Evolutionary conservation across 768 basidiomycete genomes (phyloP), one percentile per base, ranked within the genome.

Genomic region (Amanita muscaria): DNA sequence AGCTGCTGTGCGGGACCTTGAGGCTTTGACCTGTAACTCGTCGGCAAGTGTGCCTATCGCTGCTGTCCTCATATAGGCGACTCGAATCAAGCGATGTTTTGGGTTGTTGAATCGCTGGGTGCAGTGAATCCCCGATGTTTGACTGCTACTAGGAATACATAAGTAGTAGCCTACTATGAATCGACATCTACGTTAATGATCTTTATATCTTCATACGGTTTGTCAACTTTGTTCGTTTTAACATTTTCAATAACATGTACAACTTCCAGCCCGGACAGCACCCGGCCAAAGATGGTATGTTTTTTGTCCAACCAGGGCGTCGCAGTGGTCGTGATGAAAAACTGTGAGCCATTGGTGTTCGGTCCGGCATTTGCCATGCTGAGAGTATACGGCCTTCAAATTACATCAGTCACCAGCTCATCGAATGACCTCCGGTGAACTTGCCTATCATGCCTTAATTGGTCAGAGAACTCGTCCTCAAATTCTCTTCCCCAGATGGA

Each of bases 341-440:
- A 99, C 58, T 99, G 94, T 2, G 88, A 92, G 0, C 92, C 94
- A 59, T 97, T 97, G 27, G 93, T 96, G 35, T 65, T 67, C 5
- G 88, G 81, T 3, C 92, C 93, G 4, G 87, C 88, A 56, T 93
- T 92, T 6, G 90, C 90, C 92, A 96, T 94, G 56, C 88, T 91
- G 45, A 97, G 73, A 3, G 88, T 94, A 59, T 97, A 98, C 0
- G 96, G 94, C 44, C 89, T 91, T 49, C 14, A 48, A 16, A 31
- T n/a, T 37, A 42, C 19, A 32, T 25, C 49, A 52, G 23, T 25
- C 21, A 50, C 41, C 1, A 33, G 30, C 9, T 22, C 9, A 32
- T 32, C 27, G 19, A 42, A 48, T 35, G 21, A 21, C 10, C 40
- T 41, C 6, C 12, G 8, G 8, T n/a, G n/a, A 29, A 61, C 72